phyloP scores from a whole-genome alignment of 352 stramenopile genomes.

The Phytophthora quininea region DNA sequence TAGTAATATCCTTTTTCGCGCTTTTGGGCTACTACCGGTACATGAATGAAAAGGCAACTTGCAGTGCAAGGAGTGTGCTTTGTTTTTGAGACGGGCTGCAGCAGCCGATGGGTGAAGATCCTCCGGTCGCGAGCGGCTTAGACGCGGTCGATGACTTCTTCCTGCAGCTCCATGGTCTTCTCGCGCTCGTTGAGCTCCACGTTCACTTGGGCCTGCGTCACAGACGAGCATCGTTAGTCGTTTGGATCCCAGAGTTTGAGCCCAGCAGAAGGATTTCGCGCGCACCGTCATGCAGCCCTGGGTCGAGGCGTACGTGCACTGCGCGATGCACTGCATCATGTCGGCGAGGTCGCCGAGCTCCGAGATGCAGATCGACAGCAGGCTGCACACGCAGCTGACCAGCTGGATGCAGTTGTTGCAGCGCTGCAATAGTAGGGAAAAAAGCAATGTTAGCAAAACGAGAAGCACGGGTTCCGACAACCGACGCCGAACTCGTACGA shows the following conservation, averaged over 20 bases:
- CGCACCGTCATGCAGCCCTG: slow-evolving; percentile 93
- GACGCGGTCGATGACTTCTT: slow-evolving; percentile 77
- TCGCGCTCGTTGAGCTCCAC: slow-evolving; percentile 92
- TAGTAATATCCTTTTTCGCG: too few species aligned
- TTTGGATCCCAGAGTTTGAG: too few species aligned
- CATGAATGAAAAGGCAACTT: not conserved
- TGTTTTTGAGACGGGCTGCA: not conserved
- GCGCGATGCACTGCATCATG: slow-evolving; percentile 87
- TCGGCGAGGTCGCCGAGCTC: slow-evolving; percentile 70
- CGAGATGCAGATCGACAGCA: slow-evolving; percentile 79
- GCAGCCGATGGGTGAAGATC: not conserved
- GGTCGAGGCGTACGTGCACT: slow-evolving; percentile 92
- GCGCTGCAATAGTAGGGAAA: slow-evolving; percentile 57
- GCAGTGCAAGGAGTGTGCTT: not conserved
- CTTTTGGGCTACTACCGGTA: too few species aligned
- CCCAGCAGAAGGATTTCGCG: too few species aligned
- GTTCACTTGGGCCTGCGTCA: slow-evolving; percentile 82
- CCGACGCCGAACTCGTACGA: too few species aligned
- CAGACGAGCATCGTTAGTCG: not conserved
- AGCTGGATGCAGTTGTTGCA: slow-evolving; percentile 94
- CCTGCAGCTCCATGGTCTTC: slow-evolving; percentile 39
- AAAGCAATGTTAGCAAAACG: too few species aligned
- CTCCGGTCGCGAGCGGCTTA: slow-evolving; percentile 21
- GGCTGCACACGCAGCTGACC: slow-evolving; percentile 73
- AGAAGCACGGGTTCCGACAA: too few species aligned